Evolutionary conservation across 345 rosid genomes (phyloP), one percentile per base, ranked within the genome.

Genomic region (Arabidopsis suecica): DNA sequence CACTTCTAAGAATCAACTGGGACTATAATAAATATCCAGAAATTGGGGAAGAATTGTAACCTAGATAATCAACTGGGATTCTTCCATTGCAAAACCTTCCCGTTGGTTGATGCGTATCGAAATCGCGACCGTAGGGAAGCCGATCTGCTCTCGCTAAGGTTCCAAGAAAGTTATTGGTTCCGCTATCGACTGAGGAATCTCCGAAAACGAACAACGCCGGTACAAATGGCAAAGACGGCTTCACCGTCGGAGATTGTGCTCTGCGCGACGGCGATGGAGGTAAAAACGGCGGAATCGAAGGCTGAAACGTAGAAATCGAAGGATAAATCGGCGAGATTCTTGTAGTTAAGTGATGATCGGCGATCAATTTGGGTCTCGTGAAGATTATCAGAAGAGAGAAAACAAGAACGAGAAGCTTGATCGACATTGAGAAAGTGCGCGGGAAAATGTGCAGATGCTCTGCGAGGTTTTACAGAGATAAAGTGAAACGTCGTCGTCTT

Each of bases 1-100:
- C 18, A 16, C 18, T 16, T 16, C 18, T 16, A 16, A 16, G 18
- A 16, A 16, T 16, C 18, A 16, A 16, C 18, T 16, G 18, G 18
- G 18, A 16, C 18, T 16, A 16, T 16, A 16, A 30, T 42, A 1
- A 38, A 45, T 49, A 8, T 61, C 9, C 14, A 65, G 37, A 40
- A 22, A 54, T 4, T 54, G 42, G 57, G 44, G 34, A 51, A 36
- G 25, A 68, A 40, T 5, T 40, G 13, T 81, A 73, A 78, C 98
- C 98, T 54, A 91, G 86, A 84, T 76, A 91, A 81, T 94, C 96
- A 62, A 94, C 97, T 0, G 96, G 98, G 83, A 91, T 86, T 75
- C 97, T 84, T 36, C 98, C 98, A 82, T 94, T 94, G 81, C 83
- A 83, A 80, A 94, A 94, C 77, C 97, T 84, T 16, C 98, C 96